Percentiles rank a stretch among this genome's conserved stretches.
phyloP scores from a whole-genome alignment of 2,329 filamentous ascomycete genomes.

The Paracoccidioides brasiliensis region DNA sequence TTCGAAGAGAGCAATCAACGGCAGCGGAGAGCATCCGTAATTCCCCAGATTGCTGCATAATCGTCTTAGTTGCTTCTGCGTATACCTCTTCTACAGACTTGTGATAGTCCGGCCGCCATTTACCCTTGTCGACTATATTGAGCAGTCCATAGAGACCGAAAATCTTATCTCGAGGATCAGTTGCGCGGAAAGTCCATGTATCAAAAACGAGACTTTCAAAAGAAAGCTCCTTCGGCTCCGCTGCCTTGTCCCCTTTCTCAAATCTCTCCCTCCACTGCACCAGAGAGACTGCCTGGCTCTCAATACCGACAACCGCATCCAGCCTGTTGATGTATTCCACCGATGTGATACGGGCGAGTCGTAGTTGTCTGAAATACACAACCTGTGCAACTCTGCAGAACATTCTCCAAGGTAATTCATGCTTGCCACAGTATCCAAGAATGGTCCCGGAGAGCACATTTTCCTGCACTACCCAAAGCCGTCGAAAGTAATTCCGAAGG shows the following conservation, averaged over 20 bases:
- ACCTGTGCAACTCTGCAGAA: slow-evolving; percentile 6
- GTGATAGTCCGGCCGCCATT: slow-evolving; percentile 6
- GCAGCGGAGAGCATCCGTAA: slow-evolving; percentile 5
- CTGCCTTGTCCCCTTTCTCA: background rate
- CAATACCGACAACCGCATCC: slow-evolving; percentile 4
- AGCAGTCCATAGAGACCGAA: slow-evolving; percentile 8
- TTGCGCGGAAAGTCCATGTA: slow-evolving; percentile 6
- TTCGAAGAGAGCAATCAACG: slow-evolving; percentile 6
- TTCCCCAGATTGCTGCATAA: slow-evolving; percentile 4
- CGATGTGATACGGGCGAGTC: background rate
- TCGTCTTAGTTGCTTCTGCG: slow-evolving; percentile 6
- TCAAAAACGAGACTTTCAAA: slow-evolving; percentile 9
- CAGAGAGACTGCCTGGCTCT: slow-evolving; percentile 1
- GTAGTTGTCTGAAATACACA: slow-evolving; percentile 2
- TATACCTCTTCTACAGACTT: slow-evolving; percentile 8
- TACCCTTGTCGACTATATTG: background rate
- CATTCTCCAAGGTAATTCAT: slow-evolving; percentile 7
- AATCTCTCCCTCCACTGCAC: slow-evolving; percentile 7
- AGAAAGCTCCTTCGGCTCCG: background rate
- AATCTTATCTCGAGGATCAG: slow-evolving; percentile 10
- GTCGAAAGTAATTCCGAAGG: slow-evolving; percentile 12
- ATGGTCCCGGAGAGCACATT: slow-evolving; percentile 10
- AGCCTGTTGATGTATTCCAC: slow-evolving; percentile 2
- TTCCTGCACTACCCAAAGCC: slow-evolving; percentile 17
- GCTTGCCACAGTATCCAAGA: slow-evolving; percentile 8